Evolutionary conservation across 345 rosid species (phyloP).

Genomic region (Trapa incisa): DNA sequence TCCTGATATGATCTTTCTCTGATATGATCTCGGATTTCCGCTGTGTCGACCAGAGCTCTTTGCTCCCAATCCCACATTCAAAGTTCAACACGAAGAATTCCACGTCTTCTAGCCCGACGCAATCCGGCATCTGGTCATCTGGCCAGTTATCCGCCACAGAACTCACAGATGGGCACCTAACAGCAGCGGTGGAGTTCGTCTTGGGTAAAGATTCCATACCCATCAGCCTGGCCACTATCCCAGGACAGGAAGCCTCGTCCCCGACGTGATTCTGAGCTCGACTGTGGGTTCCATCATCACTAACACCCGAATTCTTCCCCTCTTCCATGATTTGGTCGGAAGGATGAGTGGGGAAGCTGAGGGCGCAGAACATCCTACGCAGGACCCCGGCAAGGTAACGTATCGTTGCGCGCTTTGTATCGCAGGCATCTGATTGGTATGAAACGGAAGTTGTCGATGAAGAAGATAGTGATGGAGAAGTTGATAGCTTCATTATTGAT

Average conservation of each 20-base stretch:
- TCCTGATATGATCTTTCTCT: not conserved
- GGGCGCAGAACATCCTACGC: conserved; percentile 44
- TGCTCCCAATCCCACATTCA: conserved; percentile 17
- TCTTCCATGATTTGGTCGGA: conserved; percentile 29
- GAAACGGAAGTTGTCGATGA: conserved; percentile 18
- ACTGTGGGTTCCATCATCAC: not conserved
- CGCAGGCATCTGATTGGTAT: conserved; percentile 19
- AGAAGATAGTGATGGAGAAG: conserved; percentile 25
- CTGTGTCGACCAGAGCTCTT: conserved; percentile 12
- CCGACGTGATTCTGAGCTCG: conserved; percentile 1
- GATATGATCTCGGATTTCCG: too few species aligned
- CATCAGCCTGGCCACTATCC: conserved; percentile 74
- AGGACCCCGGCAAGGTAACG: conserved; percentile 40
- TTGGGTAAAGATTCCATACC: conserved; percentile 46
- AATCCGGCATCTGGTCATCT: conserved; percentile 26
- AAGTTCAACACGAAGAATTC: conserved; percentile 55
- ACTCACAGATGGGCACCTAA: conserved; percentile 45
- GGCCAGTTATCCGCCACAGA: conserved; percentile 15
- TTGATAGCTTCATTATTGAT: conserved; percentile 28
- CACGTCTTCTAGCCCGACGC: conserved; percentile 53
- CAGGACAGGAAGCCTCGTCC: conserved; percentile 21
- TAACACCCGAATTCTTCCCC: conserved; percentile 8
- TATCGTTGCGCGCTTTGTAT: conserved; percentile 23
- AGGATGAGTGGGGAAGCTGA: conserved; percentile 44
- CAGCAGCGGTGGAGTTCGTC: conserved; percentile 3